Evolutionary conservation across 2,329 filamentous ascomycete genomes (phyloP), one percentile per base, ranked within the genome.

Genomic region (Fusarium circinatum): DNA sequence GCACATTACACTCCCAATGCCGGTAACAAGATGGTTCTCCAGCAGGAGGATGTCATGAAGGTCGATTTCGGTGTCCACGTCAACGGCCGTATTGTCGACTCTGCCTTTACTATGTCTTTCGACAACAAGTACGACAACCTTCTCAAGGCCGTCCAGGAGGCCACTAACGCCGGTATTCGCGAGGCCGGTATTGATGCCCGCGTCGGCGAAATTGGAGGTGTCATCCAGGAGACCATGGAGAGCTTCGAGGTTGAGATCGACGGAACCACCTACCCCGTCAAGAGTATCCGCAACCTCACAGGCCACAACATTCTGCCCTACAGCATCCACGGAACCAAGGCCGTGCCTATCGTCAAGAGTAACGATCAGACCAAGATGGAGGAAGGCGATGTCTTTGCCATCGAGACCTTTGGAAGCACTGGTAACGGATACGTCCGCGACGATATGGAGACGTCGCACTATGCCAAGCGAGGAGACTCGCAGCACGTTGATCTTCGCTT

Each of bases 351-450:
- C 78, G 94, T 98, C 73, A 97, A 97, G 86, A 92, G 91, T 71
- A 89, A 90, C 71, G 94, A 97, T 79, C 91, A 92, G 81, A 97
- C 94, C 59, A 98, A 97, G 88, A 98, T 98, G 96, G 95, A 98
- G 85, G 96, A 98, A 84, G 95, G 95, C 47, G 95, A 98, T 80
- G 92, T 95, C 24, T 98, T 97, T 82, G 95, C 95, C 74, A 97
- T 98, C 77, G 95, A 98, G 86, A 98, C 95, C 1, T 98, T 98
- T 82, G 96, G 95, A 69, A 96, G 93, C 81, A 98, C 95, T 28
- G 96, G 95, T 73, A 95, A 94, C 81, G 95, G 95, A 74, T 93
- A 94, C 80, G 94, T 98, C 64, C 86, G 90, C 74, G 95, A 98
- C 79, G 94, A 98, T 83, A 93, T 94, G 84, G 95, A 97, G 86